Conservation (phyloP, 1,284 basidiomycete species). For the Singerocomus inundabilis region DNA sequence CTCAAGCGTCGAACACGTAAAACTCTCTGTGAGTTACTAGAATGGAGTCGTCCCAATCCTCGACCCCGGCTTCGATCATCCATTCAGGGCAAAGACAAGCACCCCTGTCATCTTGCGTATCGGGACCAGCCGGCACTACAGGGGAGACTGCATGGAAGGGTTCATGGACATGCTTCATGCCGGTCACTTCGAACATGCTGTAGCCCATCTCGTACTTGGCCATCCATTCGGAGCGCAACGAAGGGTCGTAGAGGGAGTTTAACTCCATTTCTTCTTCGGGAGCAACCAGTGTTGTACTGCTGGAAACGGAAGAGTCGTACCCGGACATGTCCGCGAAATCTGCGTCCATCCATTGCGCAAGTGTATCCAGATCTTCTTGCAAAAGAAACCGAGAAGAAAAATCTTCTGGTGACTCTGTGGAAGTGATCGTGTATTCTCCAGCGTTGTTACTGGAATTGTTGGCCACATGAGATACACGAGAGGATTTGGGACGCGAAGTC, state of each 20-base stretch:
- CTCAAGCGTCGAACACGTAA: not conserved
- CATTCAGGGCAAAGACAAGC: conserved; percentile 28
- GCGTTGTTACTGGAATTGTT: not conserved
- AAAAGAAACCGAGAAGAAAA: not conserved
- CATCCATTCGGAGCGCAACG: conserved; percentile 16
- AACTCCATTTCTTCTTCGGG: conserved; percentile 1
- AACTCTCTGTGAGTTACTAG: not conserved
- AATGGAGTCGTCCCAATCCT: conserved; percentile 18
- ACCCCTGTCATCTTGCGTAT: not conserved
- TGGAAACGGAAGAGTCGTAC: not conserved
- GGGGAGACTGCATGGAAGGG: not conserved
- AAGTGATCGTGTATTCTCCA: not conserved
- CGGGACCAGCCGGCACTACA: not conserved
- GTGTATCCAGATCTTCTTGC: not conserved
- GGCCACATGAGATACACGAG: not conserved
- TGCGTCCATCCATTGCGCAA: not conserved
- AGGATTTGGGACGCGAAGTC: not conserved
- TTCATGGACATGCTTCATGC: not conserved
- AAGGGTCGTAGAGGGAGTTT: conserved; percentile 5
- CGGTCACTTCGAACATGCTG: not conserved
- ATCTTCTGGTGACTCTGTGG: not conserved
- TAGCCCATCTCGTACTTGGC: conserved; percentile 9
- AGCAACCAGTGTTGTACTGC: not conserved
- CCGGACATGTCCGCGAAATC: not conserved
- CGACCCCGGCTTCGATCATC: conserved; percentile 24